Evolutionary conservation across 2,329 filamentous ascomycete genomes (phyloP), one percentile per base, ranked within the genome.

Genomic region (Xylariales sp.): DNA sequence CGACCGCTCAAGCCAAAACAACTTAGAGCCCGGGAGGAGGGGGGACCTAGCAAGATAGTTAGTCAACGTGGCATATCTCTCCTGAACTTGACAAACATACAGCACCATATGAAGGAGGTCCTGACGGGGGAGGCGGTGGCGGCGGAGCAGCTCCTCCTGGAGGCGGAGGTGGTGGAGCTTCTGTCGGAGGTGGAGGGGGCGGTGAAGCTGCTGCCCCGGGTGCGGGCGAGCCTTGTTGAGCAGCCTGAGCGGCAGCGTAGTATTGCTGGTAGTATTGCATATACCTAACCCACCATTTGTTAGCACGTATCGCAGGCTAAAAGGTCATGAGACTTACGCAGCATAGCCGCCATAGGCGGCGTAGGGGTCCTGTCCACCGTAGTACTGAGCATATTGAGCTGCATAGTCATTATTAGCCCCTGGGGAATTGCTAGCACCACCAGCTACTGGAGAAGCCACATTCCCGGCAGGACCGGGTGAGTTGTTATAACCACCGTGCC

Each of bases 311-410:
- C 9, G 3, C 46, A 59, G 28, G 5, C 18, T 14, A 10, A 34
- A 6, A 34, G 9, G 43, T 23, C 18, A 48, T 52, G 34, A 23
- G 16, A 78, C 84, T 77, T 86, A 93, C 82, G 91, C 92, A 73
- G 90, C 87, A 80, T 96, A 97, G 62, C 95, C 95, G 69, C 95
- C 95, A 74, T 96, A 97, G 8, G 92, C 90, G 49, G 93, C 93
- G 78, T 97, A 97, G 0, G 94, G 95, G 76, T 97, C 93, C 70
- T 87, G 83, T 62, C 85, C 84, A 70, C 85, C 86, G 69, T 94
- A 95, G 79, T 97, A 96, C 78, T 94, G 91, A 2, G 92, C 91
- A 78, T 97, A 97, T 76, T 95, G 92, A 18, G 91, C 89, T 60
- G 89, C 89, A 78, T 96, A 96, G 74, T 97, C 76, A 48, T 79